Conservation (phyloP, 2,329 filamentous ascomycete genomes). For the Exophiala oligosperma region DNA sequence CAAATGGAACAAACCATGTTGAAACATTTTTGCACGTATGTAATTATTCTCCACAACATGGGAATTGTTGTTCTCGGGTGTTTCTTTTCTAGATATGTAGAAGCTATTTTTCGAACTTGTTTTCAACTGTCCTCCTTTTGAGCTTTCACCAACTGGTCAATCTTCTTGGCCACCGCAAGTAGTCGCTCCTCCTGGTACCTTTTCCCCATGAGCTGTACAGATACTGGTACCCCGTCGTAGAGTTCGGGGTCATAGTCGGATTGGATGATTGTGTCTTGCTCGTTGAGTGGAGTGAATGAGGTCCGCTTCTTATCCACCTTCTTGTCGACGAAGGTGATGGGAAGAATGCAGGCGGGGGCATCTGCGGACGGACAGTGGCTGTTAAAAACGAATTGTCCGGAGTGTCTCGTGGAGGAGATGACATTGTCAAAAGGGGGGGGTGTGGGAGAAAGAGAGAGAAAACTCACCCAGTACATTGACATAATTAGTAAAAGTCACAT, state of each 20-base stretch:
- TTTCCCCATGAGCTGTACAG: slow-evolving; percentile 33
- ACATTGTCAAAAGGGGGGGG: too few species aligned
- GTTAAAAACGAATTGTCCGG: too few species aligned
- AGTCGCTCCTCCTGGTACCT: slow-evolving; percentile 36
- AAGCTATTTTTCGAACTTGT: too few species aligned
- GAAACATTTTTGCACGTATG: too few species aligned
- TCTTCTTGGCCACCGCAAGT: slow-evolving; percentile 35
- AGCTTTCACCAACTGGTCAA: too few species aligned
- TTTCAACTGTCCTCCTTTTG: too few species aligned
- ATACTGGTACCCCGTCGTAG: slow-evolving; percentile 35
- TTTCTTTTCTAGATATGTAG: too few species aligned
- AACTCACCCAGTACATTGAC: slow-evolving; percentile 32
- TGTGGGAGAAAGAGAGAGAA: neutral
- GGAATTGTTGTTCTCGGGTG: too few species aligned
- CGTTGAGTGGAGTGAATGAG: slow-evolving; percentile 30
- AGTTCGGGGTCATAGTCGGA: slow-evolving; percentile 33
- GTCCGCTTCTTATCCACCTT: slow-evolving; percentile 20
- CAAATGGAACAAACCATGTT: too few species aligned
- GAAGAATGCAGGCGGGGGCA: slow-evolving; percentile 28
- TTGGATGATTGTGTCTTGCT: slow-evolving; percentile 32
- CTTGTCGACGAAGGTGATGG: slow-evolving; percentile 29
- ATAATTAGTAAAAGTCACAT: slow-evolving; percentile 32
- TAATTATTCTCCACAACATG: too few species aligned
- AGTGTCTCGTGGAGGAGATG: too few species aligned
- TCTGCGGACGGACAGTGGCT: slow-evolving; percentile 24